Evolutionary conservation across 2,329 filamentous ascomycete genomes (phyloP).

Genomic region (Cladosporium sp.): DNA sequence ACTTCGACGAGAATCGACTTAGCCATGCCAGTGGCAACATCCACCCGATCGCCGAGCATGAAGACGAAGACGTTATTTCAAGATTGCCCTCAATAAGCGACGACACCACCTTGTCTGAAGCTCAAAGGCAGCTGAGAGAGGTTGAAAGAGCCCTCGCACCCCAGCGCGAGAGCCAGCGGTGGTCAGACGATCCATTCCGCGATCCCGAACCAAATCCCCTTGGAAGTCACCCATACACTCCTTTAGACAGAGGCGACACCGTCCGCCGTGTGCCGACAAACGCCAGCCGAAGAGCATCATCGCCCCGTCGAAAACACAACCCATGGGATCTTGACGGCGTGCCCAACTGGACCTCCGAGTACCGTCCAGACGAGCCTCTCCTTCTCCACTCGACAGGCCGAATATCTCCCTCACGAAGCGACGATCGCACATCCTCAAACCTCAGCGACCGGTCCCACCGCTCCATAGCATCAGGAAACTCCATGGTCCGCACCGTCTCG

Average conservation of each 20-base stretch:
- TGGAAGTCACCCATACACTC: conserved; percentile 31
- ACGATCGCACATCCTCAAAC: conserved; percentile 54
- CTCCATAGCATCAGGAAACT: conserved; percentile 40
- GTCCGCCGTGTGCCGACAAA: conserved; percentile 25
- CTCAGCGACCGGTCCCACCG: conserved; percentile 50
- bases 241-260: conserved; percentile 22
- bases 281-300: conserved; percentile 16
- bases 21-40: conserved; percentile 52
- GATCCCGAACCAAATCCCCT: conserved; percentile 36
- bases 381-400: conserved; percentile 29
- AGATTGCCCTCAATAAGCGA: neutral
- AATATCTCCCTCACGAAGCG: conserved; percentile 47
- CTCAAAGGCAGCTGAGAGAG: conserved; percentile 20
- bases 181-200: conserved; percentile 22
- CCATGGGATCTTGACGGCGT: conserved; percentile 18
- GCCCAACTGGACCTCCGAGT: conserved; percentile 28
- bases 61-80: conserved; percentile 50
- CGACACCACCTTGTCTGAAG: conserved; percentile 11
- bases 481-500: conserved; percentile 42
- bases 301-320: conserved; percentile 16
- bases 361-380: conserved; percentile 14
- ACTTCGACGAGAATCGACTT: conserved; percentile 47
- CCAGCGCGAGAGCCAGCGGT: conserved; percentile 9
- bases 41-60: conserved; percentile 60
- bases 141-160: conserved; percentile 19